A percentile compares a stretch with the other conserved stretches of the same genome.
Evolutionary conservation across 176 grass and related monocot species (phyloP).

Genomic region (Areca catechu): DNA sequence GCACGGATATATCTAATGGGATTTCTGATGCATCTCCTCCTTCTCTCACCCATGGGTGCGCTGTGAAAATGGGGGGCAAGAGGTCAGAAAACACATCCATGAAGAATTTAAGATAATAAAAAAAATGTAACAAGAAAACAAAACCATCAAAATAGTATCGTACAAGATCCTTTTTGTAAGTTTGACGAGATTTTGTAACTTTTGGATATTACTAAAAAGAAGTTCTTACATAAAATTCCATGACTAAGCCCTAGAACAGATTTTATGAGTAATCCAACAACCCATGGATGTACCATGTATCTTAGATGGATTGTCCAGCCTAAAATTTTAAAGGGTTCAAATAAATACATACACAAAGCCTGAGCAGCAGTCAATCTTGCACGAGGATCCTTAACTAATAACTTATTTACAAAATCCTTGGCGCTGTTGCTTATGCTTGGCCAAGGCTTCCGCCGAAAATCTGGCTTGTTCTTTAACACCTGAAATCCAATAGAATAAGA

Average conservation of each 20-base stretch:
- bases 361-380: conserved; percentile 93
- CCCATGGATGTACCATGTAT: no score
- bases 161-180: no score
- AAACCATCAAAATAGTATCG: no score
- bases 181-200: no score
- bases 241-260: no score
- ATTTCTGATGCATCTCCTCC: conserved; percentile 80
- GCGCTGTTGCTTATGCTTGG: conserved; percentile 74
- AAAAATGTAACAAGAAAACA: conserved; percentile 9
- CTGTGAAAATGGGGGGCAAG: conserved; percentile 22
- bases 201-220: no score
- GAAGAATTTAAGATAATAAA: no score
- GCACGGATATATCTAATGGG: conserved; percentile 89
- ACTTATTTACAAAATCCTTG: conserved; percentile 95
- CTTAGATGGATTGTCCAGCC: background rate
- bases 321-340: conserved; percentile 7
- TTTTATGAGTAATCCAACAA: no score
- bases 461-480: conserved; percentile 91
- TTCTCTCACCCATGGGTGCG: conserved; percentile 96
- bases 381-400: conserved; percentile 91
- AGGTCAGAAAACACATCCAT: no score
- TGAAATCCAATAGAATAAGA: conserved; percentile 25
- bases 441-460: conserved; percentile 90
- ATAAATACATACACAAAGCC: conserved; percentile 74
- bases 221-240: no score